Evolutionary conservation across 1,139 yeast species (phyloP).

Genomic region (Pichia sp.): DNA sequence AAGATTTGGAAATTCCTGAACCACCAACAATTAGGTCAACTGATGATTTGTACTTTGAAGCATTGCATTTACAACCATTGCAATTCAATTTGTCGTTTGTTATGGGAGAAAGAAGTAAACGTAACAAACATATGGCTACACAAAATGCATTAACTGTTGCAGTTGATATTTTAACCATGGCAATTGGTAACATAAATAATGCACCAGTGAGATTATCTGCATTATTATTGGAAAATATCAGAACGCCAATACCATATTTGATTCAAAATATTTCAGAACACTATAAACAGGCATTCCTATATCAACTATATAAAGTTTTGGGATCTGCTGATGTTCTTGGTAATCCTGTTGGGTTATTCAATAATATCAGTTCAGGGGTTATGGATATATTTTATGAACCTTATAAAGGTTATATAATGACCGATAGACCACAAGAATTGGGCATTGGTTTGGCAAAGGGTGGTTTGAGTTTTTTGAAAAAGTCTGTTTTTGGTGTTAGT

Average conservation of each 20-base stretch:
- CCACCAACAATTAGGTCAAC: slow-evolving; percentile 51
- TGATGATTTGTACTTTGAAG: slow-evolving; percentile 85
- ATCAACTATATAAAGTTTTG: slow-evolving; percentile 84
- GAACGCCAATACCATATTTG: slow-evolving; percentile 77
- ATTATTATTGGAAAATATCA: slow-evolving; percentile 75
- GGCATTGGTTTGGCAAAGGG: slow-evolving; percentile 97
- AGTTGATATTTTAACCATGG: slow-evolving; percentile 87
- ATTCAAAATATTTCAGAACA: slow-evolving; percentile 71
- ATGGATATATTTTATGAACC: slow-evolving; percentile 97
- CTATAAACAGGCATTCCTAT: slow-evolving; percentile 86
- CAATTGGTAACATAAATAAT: slow-evolving; percentile 93
- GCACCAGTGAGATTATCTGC: slow-evolving; percentile 93
- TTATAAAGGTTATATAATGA: slow-evolving; percentile 88
- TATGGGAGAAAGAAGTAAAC: slow-evolving; percentile 74
- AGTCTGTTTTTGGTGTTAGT: slow-evolving; percentile 90
- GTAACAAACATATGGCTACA: slow-evolving; percentile 48
- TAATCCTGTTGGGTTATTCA: slow-evolving; percentile 94
- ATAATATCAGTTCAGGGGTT: slow-evolving; percentile 88
- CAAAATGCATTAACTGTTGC: slow-evolving; percentile 60
- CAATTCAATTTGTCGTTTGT: slow-evolving; percentile 86
- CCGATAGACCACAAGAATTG: slow-evolving; percentile 90
- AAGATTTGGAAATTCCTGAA: slow-evolving; percentile 57
- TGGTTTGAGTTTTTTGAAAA: slow-evolving; percentile 86
- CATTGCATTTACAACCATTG: slow-evolving; percentile 86
- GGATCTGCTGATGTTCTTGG: slow-evolving; percentile 97